Percentiles rank a stretch among this genome's conserved stretches.
These are phyloP conservation scores for Tarenaya hassleriana DNA, from an alignment of 345 rosid genomes.

Conservation along the genomic window DNA sequence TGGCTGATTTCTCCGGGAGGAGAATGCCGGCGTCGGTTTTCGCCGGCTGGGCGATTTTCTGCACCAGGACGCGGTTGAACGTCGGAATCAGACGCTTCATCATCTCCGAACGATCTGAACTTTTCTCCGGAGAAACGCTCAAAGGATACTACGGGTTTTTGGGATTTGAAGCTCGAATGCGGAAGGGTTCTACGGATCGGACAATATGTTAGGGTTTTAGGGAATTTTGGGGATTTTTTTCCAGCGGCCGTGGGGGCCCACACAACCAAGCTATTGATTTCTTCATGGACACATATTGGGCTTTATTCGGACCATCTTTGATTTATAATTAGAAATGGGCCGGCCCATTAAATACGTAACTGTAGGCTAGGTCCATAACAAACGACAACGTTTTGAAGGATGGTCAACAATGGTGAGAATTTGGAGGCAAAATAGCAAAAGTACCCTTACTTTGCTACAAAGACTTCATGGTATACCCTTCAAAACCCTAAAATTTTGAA, in stretches of 20 bases:
- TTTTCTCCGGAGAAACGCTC: not conserved
- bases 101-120: slow-evolving; percentile 31
- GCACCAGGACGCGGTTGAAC: slow-evolving; percentile 63
- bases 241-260: too few relatives aligned
- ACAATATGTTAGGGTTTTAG: too few relatives aligned
- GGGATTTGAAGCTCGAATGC: not conserved
- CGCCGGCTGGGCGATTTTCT: slow-evolving; percentile 74
- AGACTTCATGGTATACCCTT: too few relatives aligned
- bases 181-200: too few relatives aligned
- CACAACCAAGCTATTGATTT: too few relatives aligned
- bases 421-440: too few relatives aligned
- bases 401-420: slow-evolving; percentile 23
- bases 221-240: too few relatives aligned
- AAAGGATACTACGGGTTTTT: not conserved
- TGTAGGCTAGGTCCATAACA: not conserved
- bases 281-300: too few relatives aligned
- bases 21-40: slow-evolving; percentile 73
- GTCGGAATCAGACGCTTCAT: slow-evolving; percentile 74
- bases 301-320: too few relatives aligned
- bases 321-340: not conserved
- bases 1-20: slow-evolving; percentile 63
- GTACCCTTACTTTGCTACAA: too few relatives aligned
- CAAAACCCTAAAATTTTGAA: too few relatives aligned
- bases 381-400: slow-evolving; percentile 2
- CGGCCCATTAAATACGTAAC: not conserved